Base-by-base conservation (phyloP, 2,329 filamentous ascomycete genomes). In the Cyphellophora europaea region DNA sequence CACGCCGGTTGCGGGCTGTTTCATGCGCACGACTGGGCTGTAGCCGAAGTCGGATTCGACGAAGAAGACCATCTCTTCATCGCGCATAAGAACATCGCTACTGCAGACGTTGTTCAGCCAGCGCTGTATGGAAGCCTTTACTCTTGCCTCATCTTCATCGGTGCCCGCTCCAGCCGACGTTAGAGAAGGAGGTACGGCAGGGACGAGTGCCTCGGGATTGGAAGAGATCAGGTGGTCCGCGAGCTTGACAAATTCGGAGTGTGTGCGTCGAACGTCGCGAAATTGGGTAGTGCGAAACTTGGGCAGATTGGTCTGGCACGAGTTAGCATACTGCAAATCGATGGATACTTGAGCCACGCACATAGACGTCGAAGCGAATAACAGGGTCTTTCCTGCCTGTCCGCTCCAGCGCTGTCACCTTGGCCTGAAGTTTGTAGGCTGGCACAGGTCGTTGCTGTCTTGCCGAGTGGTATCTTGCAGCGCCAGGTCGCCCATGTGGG, bases 11-110 rank as follows among this genome's bases (percentile, higher is more conserved):
- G 91, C 91, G 14, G 91, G 91, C 59, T 98, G 91, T 67, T 93
- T 94, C 71, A 87, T 86, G 58, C 89, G 81, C 30, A 95, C 80
- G 53, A 96, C 82, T 2, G 91, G 91, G 53, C 87, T 95, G 61
- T 98, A 98, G 27, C 91, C 91, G 58, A 95, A 96, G 58, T 98
- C 91, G 55, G 86, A 94, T 62, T 98, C 91, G n/a, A 98, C 87
- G 52, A 98, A 98, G 41, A 96, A 79, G 4, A 95, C 77, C 77
- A 96, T 89, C 62, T 98, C 91, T 43, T 96, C 89, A 55, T 98
- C 91, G 43, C 82, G 77, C 69, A 94, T 93, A 5, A 98, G 73
- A 1, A 93, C 79, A 21, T 96, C 88, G 49, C 91, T 96, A 52
- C 75, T 76, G 63, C 91, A 93, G 13, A 98, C 82, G 40, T 84